A percentile compares a stretch with the other conserved stretches of the same genome.
Conservation (phyloP, 441 rosid species). For the Pelargonium citronellum region DNA sequence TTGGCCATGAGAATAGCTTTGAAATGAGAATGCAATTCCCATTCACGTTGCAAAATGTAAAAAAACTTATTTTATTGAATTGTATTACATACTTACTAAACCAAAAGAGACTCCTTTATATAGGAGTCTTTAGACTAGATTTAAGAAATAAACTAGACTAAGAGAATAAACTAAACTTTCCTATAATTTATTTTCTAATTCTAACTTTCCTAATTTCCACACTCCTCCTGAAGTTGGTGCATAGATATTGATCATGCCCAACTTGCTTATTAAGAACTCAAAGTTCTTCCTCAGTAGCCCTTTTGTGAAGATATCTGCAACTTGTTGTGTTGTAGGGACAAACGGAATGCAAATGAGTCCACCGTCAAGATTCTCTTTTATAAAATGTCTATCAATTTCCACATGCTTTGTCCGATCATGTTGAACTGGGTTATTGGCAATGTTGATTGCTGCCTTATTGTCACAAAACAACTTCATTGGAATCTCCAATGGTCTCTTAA, state of each 20-base stretch:
- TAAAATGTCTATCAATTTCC: not conserved
- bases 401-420: not conserved
- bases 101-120: no score
- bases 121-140: no score
- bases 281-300: not conserved
- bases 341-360: not conserved
- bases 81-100: no score
- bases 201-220: not conserved
- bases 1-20: no score
- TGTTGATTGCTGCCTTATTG: not conserved
- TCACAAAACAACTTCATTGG: not conserved
- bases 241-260: not conserved
- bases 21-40: no score
- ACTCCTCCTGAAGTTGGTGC: constrained; percentile 1
- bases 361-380: not conserved
- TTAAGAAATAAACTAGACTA: no score
- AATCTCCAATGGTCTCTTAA: no score
- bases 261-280: not conserved
- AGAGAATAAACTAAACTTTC: no score
- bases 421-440: not conserved
- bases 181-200: no score
- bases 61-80: no score
- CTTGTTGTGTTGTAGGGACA: not conserved
- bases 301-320: not conserved
- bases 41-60: no score